Evolutionary conservation across 257 asterid genomes (phyloP).

Genomic region (Misopates orontium): DNA sequence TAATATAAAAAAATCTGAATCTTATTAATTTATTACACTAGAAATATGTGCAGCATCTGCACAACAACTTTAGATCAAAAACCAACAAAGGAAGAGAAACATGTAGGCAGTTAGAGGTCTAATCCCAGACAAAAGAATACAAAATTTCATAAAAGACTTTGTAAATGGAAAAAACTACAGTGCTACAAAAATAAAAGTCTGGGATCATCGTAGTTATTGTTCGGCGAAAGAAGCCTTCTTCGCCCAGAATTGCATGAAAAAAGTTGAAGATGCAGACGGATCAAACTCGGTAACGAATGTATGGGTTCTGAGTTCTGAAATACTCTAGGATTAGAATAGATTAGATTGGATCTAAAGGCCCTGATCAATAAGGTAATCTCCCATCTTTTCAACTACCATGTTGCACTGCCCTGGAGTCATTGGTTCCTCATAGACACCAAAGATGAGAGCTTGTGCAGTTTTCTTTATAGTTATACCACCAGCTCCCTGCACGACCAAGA

Average conservation of each 20-base stretch:
- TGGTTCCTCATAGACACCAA: conserved; percentile 45
- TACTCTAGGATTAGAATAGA: neutral
- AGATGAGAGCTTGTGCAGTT: conserved; percentile 39
- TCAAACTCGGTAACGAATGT: neutral
- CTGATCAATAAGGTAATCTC: conserved; percentile 42
- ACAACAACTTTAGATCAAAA: neutral
- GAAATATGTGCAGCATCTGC: neutral
- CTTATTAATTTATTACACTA: neutral
- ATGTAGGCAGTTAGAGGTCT: too few species aligned
- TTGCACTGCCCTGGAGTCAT: conserved; percentile 51
- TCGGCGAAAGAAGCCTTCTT: conserved; percentile 26
- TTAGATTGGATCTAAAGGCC: conserved; percentile 25
- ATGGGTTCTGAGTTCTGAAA: neutral
- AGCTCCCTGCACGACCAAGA: conserved; percentile 32
- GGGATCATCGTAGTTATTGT: conserved; percentile 25
- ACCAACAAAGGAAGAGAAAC: neutral
- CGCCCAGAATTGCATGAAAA: conserved; percentile 10
- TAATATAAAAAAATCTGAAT: too few species aligned
- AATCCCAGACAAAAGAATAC: too few species aligned
- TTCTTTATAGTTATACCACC: conserved; percentile 46
- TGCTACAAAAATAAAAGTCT: conserved; percentile 20
- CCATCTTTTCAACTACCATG: conserved; percentile 45
- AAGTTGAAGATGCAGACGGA: conserved; percentile 26
- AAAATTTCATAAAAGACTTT: conserved; percentile 11
- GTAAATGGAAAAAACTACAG: conserved; percentile 11